These are phyloP conservation scores for Vanrija humicola DNA, from an alignment of 1,284 basidiomycete species.

Conservation along the genomic window DNA sequence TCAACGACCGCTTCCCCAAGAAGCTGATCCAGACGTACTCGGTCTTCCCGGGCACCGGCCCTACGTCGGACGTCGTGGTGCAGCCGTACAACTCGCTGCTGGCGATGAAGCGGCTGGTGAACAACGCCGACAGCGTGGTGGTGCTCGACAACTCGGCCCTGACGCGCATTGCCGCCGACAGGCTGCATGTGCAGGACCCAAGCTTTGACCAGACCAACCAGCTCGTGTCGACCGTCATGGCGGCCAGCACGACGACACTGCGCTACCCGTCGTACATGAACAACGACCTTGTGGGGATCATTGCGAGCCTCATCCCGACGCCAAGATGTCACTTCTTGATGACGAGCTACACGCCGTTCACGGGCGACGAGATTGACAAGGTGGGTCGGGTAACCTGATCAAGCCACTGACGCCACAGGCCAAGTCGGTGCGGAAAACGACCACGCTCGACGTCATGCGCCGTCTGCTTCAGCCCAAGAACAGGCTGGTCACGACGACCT, in stretches of 20 bases:
- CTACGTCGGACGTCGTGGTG: constrained; percentile 89
- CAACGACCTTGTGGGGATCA: constrained; percentile 96
- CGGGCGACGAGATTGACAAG: constrained; percentile 91
- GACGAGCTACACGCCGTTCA: constrained; percentile 99
- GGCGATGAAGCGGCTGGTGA: constrained; percentile 89
- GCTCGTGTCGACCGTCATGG: constrained; percentile 59
- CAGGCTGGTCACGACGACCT: constrained; percentile 93
- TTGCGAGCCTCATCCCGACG: constrained; percentile 94
- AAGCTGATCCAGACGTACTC: constrained; percentile 99
- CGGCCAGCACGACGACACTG: constrained; percentile 93
- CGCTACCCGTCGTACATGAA: constrained; percentile 99
- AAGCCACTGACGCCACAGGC: constrained; percentile 54
- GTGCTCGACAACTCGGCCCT: constrained; percentile 96
- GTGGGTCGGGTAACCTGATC: constrained; percentile 48
- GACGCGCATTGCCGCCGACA: constrained; percentile 83
- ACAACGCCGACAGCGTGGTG: constrained; percentile 95
- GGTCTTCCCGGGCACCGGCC: constrained; percentile 71
- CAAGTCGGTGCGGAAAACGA: constrained; percentile 84
- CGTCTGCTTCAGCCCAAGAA: constrained; percentile 97
- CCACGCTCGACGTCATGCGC: constrained; percentile 97
- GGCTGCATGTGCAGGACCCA: constrained; percentile 84
- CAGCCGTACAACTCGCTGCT: constrained; percentile 96
- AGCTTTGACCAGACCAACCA: constrained; percentile 95
- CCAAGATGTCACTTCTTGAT: constrained; percentile 99
- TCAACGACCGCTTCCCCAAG: constrained; percentile 98